phyloP scores from a whole-genome alignment of 2,329 filamentous ascomycete genomes.

The Chalaropsis thielavioides region DNA sequence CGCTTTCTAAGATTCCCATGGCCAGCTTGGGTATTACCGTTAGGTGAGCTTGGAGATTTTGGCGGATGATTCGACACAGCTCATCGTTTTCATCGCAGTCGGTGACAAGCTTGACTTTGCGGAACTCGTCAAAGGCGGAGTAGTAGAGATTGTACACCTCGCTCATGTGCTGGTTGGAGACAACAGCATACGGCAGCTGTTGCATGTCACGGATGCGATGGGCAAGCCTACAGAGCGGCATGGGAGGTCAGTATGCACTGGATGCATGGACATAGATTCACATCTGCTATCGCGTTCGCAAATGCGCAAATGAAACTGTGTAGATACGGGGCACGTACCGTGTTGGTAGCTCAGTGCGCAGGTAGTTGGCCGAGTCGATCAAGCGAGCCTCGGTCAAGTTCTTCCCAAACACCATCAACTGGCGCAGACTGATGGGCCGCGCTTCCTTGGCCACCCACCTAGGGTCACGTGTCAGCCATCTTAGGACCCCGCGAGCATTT shows the following conservation, averaged over 20 bases:
- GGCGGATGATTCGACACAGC: slow-evolving; percentile 66
- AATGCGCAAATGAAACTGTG: not conserved
- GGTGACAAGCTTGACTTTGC: slow-evolving; percentile 69
- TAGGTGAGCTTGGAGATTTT: slow-evolving; percentile 73
- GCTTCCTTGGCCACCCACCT: slow-evolving; percentile 92
- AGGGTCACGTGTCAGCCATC: slow-evolving; percentile 20
- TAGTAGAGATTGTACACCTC: slow-evolving; percentile 96
- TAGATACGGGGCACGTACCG: slow-evolving; percentile 34
- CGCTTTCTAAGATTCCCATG: slow-evolving; percentile 86
- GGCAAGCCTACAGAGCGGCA: slow-evolving; percentile 46
- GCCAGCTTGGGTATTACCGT: slow-evolving; percentile 87
- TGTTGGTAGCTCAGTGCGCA: slow-evolving; percentile 83
- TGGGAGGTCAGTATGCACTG: not conserved
- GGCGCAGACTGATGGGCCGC: slow-evolving; percentile 86
- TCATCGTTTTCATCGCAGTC: slow-evolving; percentile 78
- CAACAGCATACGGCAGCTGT: slow-evolving; percentile 84
- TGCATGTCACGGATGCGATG: slow-evolving; percentile 97
- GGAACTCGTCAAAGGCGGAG: slow-evolving; percentile 83
- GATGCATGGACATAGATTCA: no score
- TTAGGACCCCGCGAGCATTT: not conserved
- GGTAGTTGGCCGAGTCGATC: slow-evolving; percentile 92
- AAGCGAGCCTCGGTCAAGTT: slow-evolving; percentile 81
- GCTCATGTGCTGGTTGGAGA: slow-evolving; percentile 87
- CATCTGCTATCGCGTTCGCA: not conserved
- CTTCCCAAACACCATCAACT: slow-evolving; percentile 93